Conservation (phyloP, 2,329 filamentous ascomycete species). For the Celoporthe dispersa region DNA sequence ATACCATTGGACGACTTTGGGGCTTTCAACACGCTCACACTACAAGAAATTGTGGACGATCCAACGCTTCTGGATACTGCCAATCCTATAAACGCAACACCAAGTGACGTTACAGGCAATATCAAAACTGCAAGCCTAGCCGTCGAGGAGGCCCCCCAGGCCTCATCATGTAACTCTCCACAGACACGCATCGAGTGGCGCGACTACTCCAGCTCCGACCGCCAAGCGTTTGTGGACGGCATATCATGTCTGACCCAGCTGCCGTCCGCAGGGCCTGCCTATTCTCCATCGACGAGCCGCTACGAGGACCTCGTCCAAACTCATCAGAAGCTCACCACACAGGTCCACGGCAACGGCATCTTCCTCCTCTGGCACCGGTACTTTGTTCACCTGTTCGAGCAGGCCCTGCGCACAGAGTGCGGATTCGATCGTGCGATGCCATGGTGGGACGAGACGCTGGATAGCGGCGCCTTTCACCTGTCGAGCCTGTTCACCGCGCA, state of each 20-base stretch:
- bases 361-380: constrained; percentile 23
- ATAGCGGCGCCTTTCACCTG: constrained; percentile 15
- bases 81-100: not conserved
- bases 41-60: not conserved
- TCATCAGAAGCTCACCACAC: constrained; percentile 39
- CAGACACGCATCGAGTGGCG: constrained; percentile 39
- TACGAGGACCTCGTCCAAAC: constrained; percentile 41
- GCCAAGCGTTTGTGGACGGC: constrained; percentile 36
- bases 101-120: too few relatives aligned
- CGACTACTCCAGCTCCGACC: constrained; percentile 37
- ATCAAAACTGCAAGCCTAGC: not conserved
- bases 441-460: constrained; percentile 24
- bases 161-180: constrained; percentile 8
- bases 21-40: not conserved
- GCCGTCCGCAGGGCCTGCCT: constrained; percentile 35
- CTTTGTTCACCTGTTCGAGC: constrained; percentile 22
- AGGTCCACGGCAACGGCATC: constrained; percentile 38
- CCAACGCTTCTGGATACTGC: not conserved
- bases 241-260: constrained; percentile 38
- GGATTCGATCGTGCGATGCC: constrained; percentile 16
- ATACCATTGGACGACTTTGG: constrained; percentile 10
- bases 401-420: constrained; percentile 18
- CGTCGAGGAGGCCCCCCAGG: not conserved
- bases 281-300: constrained; percentile 36
- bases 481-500: constrained; percentile 16